Base-by-base conservation (phyloP, 208 protist species). In the Acanthamoeba culbertsoni region DNA sequence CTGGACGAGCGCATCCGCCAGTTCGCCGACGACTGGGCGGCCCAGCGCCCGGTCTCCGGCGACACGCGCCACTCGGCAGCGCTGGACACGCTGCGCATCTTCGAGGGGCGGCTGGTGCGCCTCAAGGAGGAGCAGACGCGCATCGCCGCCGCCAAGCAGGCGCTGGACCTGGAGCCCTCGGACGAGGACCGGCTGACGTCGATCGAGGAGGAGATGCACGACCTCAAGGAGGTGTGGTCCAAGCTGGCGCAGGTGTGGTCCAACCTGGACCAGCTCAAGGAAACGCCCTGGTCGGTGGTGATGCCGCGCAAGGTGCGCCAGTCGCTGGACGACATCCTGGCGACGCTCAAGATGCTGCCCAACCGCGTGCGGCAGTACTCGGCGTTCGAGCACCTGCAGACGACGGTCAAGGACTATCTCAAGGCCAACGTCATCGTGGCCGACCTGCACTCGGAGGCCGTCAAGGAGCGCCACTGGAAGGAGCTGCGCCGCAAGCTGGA, bases 261-360 rank as follows among this genome's bases (percentile, higher is more conserved):
- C 40, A 94, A 95, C 37, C 94, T 99, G 28, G 93, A 97, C 89
- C 93, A 94, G 51, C 93, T 99, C 1, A 97, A 97, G 18, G 98
- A 98, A 43, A 98, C 91, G n/a, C 96, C 97, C 28, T 99, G 99
- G 97, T 97, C 97, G 88, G 97, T 98, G 68, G 97, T 99, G 89
- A 95, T 98, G 33, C 98, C 98, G 42, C 96, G 98, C 33, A 95
- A 96, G 65, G 51, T 97, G 42, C 93, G 97, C 43, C 89, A 94
- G 57, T 28, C 94, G 26, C 91, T 98, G 1, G 97, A 98, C 40
- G 96, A 97, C 20, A 93, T 97, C 3, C 28, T 96, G 20, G 43
- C 23, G 14, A 26, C 16, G 28, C 79, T 95, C 23, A 75, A 96
- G 62, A 94, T 55, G 18, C 28, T 98, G 37, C 97, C 97, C 26